Evolutionary conservation across 345 rosid species (phyloP).

Genomic region (Brassica nigra): DNA sequence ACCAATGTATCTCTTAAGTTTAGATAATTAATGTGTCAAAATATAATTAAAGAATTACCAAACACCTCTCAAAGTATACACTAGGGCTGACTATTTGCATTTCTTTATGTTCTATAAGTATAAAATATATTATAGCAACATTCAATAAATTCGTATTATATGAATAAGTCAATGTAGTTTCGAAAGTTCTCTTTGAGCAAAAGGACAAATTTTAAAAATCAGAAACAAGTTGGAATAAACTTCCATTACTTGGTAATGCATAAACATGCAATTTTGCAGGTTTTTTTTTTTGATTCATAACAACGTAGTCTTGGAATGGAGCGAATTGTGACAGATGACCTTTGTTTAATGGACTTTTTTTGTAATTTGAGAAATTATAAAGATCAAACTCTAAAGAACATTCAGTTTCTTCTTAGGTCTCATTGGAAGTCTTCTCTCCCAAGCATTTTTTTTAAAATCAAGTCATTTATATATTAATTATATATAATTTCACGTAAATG

Average conservation of each 20-base stretch:
- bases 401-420: too few relatives aligned
- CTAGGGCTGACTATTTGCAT: conserved; percentile 5
- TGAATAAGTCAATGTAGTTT: conserved; percentile 34
- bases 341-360: too few relatives aligned
- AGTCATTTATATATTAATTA: too few relatives aligned
- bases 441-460: too few relatives aligned
- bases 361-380: too few relatives aligned
- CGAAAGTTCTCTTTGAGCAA: not conserved
- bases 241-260: not conserved
- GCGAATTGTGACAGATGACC: too few relatives aligned
- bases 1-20: not conserved
- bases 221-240: conserved; percentile 4
- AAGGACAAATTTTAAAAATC: not conserved
- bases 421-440: too few relatives aligned
- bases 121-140: not conserved
- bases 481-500: too few relatives aligned
- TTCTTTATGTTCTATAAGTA: not conserved
- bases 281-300: too few relatives aligned
- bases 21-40: conserved; percentile 7
- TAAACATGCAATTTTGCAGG: not conserved
- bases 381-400: too few relatives aligned
- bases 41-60: not conserved
- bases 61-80: conserved; percentile 6
- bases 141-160: not conserved
- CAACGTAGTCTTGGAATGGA: too few relatives aligned